Conservation (phyloP, 192 early-diverging fungal genomes). For the Podila epicladia region DNA sequence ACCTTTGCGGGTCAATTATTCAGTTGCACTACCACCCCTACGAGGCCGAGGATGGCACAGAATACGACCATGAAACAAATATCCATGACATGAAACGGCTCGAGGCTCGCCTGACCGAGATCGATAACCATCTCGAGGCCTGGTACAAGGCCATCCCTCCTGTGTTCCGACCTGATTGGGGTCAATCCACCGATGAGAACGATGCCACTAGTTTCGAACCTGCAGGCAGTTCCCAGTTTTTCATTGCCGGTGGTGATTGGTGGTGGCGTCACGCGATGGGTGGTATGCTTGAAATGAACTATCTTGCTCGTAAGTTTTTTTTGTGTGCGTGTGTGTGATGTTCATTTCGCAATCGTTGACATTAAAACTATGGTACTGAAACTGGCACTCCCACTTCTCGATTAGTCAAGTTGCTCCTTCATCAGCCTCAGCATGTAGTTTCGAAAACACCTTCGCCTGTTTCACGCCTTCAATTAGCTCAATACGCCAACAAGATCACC, state of each 20-base stretch:
- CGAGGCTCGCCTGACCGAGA: conserved; percentile 27
- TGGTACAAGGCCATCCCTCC: conserved; percentile 27
- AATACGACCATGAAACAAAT: conserved; percentile 38
- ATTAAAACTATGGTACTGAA: background rate
- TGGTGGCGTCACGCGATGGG: conserved; percentile 49
- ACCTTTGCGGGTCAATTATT: conserved; percentile 38
- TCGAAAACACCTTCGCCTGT: conserved; percentile 28
- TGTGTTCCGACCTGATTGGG: conserved; percentile 31
- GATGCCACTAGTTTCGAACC: conserved; percentile 26
- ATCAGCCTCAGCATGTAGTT: conserved; percentile 39
- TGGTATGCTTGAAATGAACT: conserved; percentile 32
- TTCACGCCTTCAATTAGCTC: conserved; percentile 21
- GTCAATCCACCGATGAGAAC: conserved; percentile 15
- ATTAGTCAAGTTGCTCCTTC: conserved; percentile 41
- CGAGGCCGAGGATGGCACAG: conserved; percentile 47
- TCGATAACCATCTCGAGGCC: conserved; percentile 39
- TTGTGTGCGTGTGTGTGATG: background rate
- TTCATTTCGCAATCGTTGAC: background rate
- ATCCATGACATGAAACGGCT: conserved; percentile 27
- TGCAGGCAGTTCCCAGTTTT: conserved; percentile 24
- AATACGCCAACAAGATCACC: conserved; percentile 45
- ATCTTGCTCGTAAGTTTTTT: conserved; percentile 36
- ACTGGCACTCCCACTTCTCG: background rate
- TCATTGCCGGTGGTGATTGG: conserved; percentile 47
- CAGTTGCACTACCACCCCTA: conserved; percentile 49